Conservation (phyloP, 1,139 yeast species). For the Lodderomyces oxycetoniae region DNA sequence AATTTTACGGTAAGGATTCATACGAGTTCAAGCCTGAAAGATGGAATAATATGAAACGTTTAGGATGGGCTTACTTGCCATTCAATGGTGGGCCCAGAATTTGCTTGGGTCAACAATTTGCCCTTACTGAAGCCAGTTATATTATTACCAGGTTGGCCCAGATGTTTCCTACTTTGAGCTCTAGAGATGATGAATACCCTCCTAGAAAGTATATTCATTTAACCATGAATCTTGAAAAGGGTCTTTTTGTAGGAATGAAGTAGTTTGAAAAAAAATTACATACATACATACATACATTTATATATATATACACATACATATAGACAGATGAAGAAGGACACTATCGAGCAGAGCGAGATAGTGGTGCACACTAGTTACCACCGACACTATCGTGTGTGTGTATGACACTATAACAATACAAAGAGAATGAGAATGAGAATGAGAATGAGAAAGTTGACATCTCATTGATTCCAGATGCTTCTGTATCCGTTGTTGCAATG, state of each 20-base stretch:
- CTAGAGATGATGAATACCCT: conserved; percentile 26
- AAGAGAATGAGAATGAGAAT: too few relatives aligned
- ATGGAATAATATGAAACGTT: conserved; percentile 36
- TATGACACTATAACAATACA: too few relatives aligned
- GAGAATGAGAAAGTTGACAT: too few relatives aligned
- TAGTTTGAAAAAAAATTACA: conserved; percentile 5
- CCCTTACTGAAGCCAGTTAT: conserved; percentile 53
- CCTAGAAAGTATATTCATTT: conserved; percentile 30
- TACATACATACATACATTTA: too few relatives aligned
- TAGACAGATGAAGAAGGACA: too few relatives aligned
- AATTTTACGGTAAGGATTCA: conserved; percentile 48
- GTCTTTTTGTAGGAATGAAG: conserved; percentile 20
- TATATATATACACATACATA: too few relatives aligned
- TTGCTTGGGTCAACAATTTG: conserved; percentile 59
- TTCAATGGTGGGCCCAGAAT: conserved; percentile 63
- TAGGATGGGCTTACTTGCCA: conserved; percentile 53
- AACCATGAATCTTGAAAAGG: conserved; percentile 26
- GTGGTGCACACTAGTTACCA: too few relatives aligned
- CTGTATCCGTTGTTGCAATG: too few relatives aligned
- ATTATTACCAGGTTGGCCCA: conserved; percentile 43
- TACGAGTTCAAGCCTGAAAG: conserved; percentile 47
- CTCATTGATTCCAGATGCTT: too few relatives aligned
- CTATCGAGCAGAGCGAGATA: too few relatives aligned
- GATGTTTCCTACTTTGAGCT: conserved; percentile 30
- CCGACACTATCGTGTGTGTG: too few relatives aligned